Base-by-base conservation (phyloP, 306 rosid genomes). In the Castanea mollissima region DNA sequence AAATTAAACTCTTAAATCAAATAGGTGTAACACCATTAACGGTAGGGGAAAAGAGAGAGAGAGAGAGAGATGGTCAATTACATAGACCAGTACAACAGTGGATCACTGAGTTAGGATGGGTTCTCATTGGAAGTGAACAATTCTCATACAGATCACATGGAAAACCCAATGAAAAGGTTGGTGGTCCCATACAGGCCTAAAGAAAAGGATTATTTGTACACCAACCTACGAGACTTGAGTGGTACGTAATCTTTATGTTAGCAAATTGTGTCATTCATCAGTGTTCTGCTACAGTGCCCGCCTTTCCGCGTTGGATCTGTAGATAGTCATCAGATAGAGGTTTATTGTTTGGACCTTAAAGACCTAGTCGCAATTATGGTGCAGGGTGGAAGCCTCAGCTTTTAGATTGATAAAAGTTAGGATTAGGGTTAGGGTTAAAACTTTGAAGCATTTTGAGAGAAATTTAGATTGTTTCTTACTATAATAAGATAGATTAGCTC, bases 151-250 rank as follows among this genome's bases (percentile, higher is more conserved):
- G 73, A 23, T 57, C 98, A 96, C 70, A 92, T 92, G 98, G 99
- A 98, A 15, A 87, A 73, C 72, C 94, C 93, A 70, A 84, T 76
- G 3, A 89, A 84, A 83, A 87, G 99, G 86, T 71, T 89, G 77
- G 85, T 86, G 64, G 89, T 91, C 78, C 92, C 85, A 27, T 98
- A 95, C 71, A 86, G 84, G 71, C 99, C 99, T 31, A 95, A 95
- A 83, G 99, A 95, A 71, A 98, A 95, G 87, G 98, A 91, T 79
- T 95, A 92, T 81, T 95, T 95, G 87, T 89, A 92, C 74, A 82
- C 97, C 84, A 95, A 95, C 78, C 99, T 98, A 25, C 90, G 86
- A 74, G 99, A 95, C 85, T 95, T 85, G 86, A 91, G 91, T 75
- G 88, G 87, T 57, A 79, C 84, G 38, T 92, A 90, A 92, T 75